Base-by-base conservation (phyloP, 75 land plant genomes). In the Larix kaempferi region DNA sequence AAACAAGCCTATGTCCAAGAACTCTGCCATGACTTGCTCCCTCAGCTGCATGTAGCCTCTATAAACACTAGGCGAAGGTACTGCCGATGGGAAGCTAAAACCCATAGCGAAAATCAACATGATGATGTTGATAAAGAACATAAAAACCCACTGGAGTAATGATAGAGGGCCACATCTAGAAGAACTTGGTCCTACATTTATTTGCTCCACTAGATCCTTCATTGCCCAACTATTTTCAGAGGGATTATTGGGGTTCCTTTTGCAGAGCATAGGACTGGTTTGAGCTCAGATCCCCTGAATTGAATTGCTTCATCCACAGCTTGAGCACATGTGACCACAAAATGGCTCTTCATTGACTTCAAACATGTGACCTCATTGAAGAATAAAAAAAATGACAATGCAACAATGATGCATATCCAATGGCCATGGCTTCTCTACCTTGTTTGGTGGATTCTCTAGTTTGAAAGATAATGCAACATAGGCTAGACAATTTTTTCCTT, bases 1-100 rank as follows among this genome's bases (percentile, higher is more conserved):
- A 16, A 90, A 76, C 29, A 81, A 67, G 33, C 85, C 82, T 41
- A 88, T 78, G 39, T 88, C 83, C 58, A 76, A 73, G 41, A 82
- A 79, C 76, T 90, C 33, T 1, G 0, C 33, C 33, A 29, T 76
- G 0, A 83, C 84, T 52, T 80, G 82, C 82, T 86, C 88, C 57
- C 86, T 81, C n/a, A 72, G 25, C 56, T 29, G 0, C 33, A 0
- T 29, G 33, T 29, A 29, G 33, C 33, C 33, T 29, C 33, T 29
- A 29, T 29, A 29, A 1, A 29, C 33, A 29, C 1, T 29, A 1
- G 33, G 33, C 1, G 33, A 29, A 29, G 33, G 33, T 0, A 29
- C 1, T 29, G 33, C 0, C 33, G 33, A 29, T 29, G 33, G 33
- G 33, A 15, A 5, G 6, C 27, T 54, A 19, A 57, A 74, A 74